Conservation (phyloP, 2,329 filamentous ascomycete species). For the Boeremia lycopersici region DNA sequence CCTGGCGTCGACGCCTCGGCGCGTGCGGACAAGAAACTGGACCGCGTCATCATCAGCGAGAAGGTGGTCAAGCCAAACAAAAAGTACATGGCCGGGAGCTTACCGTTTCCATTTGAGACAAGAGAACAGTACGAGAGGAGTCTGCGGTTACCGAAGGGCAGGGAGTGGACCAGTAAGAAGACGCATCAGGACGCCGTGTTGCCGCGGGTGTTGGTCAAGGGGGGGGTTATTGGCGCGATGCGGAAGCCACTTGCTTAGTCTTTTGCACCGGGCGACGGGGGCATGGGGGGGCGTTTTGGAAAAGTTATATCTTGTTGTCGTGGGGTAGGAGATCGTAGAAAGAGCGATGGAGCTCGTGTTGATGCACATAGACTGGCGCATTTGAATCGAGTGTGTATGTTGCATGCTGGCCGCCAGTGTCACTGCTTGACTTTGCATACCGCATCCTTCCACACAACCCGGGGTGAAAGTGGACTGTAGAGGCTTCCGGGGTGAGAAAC, state of each 20-base stretch:
- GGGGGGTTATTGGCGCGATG: constrained; percentile 91
- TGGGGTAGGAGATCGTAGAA: too few species aligned
- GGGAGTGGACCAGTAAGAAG: constrained; percentile 96
- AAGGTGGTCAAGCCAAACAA: constrained; percentile 88
- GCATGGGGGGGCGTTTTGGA: too few species aligned
- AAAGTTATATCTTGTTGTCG: too few species aligned
- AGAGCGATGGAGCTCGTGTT: too few species aligned
- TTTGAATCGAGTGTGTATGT: too few species aligned
- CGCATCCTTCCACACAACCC: too few species aligned
- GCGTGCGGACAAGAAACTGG: constrained; percentile 80
- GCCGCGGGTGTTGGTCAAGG: constrained; percentile 87
- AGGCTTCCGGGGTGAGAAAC: too few species aligned
- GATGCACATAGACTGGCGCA: too few species aligned
- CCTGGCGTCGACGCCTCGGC: constrained; percentile 77
- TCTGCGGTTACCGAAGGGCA: constrained; percentile 83
- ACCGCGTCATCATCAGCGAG: constrained; percentile 90
- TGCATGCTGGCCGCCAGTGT: too few species aligned
- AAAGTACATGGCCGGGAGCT: constrained; percentile 80
- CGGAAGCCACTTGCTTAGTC: constrained; percentile 68
- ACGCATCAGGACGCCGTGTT: constrained; percentile 89
- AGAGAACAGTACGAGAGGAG: constrained; percentile 88
- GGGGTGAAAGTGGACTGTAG: too few species aligned
- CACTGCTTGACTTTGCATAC: too few species aligned
- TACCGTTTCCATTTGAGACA: constrained; percentile 91
- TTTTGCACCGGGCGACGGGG: neutral